Evolutionary conservation across 176 grass and related monocot genomes (phyloP).

Genomic region (Saccharum spontaneum): DNA sequence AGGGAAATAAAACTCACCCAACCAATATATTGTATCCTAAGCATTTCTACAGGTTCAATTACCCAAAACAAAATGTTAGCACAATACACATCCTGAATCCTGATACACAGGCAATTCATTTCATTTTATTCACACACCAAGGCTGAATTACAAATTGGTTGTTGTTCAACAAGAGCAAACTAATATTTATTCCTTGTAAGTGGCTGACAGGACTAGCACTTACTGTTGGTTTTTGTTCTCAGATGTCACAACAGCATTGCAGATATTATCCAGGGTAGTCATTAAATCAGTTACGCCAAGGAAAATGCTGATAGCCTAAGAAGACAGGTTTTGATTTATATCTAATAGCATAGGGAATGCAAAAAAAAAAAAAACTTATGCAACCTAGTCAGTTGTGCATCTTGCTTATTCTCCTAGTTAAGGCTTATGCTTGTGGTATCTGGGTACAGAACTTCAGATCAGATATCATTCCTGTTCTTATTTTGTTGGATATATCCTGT

Average conservation of each 20-base stretch:
- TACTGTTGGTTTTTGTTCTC: background rate
- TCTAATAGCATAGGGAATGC: background rate
- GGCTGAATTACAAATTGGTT: background rate
- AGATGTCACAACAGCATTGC: background rate
- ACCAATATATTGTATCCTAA: slow-evolving; percentile 10
- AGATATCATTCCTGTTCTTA: background rate
- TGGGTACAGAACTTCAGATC: background rate
- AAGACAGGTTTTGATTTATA: background rate
- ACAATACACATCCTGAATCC: background rate
- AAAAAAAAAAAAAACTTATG: background rate
- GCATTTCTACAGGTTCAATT: background rate
- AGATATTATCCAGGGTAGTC: slow-evolving; percentile 9
- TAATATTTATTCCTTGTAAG: background rate
- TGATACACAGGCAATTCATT: background rate
- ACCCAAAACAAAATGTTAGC: background rate
- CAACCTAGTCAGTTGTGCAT: background rate
- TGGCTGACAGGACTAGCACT: slow-evolving; percentile 2
- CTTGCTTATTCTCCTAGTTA: slow-evolving; percentile 1
- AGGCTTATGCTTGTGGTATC: background rate
- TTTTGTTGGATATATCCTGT: background rate
- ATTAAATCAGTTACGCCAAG: slow-evolving; percentile 12
- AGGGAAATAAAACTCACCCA: slow-evolving; percentile 7
- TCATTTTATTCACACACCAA: background rate
- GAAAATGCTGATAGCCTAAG: background rate
- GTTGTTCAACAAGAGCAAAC: background rate